Evolutionary conservation across 2,329 filamentous ascomycete species (phyloP).

Genomic region (Calonectria leucothoes): DNA sequence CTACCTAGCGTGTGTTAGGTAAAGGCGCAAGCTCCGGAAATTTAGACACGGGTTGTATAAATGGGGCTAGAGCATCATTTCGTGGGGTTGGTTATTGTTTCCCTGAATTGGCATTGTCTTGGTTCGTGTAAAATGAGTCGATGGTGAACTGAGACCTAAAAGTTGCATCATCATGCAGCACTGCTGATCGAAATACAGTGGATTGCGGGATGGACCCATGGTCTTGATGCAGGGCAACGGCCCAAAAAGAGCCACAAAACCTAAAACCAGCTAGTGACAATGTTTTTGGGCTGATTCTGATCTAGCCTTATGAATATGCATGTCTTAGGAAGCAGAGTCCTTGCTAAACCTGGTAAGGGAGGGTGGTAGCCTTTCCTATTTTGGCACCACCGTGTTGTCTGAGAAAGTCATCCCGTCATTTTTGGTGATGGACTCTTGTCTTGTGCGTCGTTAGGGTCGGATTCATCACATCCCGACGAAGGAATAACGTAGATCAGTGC

Average conservation of each 20-base stretch:
- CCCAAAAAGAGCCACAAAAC: background rate
- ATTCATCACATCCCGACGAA: background rate
- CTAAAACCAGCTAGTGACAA: background rate
- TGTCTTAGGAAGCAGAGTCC: background rate
- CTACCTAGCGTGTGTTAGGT: background rate
- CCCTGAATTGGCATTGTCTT: background rate
- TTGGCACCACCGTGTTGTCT: background rate
- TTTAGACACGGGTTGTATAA: background rate
- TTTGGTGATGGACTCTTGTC: conserved; percentile 5
- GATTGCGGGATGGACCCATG: background rate
- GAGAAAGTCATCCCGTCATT: background rate
- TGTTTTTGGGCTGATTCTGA: conserved; percentile 7
- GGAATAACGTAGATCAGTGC: conserved; percentile 20
- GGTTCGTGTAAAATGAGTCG: background rate
- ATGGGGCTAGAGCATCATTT: background rate
- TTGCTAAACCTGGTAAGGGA: conserved; percentile 13
- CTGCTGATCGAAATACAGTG: conserved; percentile 18
- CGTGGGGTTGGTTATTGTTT: conserved; percentile 15
- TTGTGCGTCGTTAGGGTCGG: background rate
- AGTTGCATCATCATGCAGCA: conserved; percentile 13
- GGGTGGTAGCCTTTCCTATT: background rate
- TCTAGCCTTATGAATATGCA: conserved; percentile 2
- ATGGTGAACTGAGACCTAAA: background rate
- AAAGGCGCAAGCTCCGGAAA: background rate
- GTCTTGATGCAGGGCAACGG: background rate